A percentile compares a stretch with the other conserved stretches of the same genome.
Evolutionary conservation across 257 asterid genomes (phyloP).

Genomic region (Nicotiana undulata): DNA sequence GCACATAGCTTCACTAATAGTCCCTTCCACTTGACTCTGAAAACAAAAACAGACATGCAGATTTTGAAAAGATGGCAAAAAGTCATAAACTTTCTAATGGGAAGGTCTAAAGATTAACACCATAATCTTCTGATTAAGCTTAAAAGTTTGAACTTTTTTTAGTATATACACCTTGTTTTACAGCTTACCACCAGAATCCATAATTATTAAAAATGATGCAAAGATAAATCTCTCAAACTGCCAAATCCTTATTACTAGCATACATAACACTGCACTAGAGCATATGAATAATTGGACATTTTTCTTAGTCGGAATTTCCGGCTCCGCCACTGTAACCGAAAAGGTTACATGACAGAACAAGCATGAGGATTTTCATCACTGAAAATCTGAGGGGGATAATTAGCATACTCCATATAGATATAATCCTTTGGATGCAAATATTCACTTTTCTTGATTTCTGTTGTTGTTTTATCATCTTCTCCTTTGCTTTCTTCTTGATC

Average conservation of each 20-base stretch:
- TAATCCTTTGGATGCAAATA: conserved; percentile 50
- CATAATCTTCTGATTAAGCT: neutral
- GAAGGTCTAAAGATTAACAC: neutral
- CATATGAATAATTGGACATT: neutral
- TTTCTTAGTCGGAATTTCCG: neutral
- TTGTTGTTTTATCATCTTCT: conserved; percentile 17
- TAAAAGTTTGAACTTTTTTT: neutral
- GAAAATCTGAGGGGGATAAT: conserved; percentile 67
- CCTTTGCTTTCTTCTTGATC: conserved; percentile 17
- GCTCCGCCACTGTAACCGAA: neutral
- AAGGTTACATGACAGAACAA: conserved; percentile 57
- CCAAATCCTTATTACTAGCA: neutral
- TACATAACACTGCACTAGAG: neutral
- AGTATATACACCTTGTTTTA: conserved; percentile 1
- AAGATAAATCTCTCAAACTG: conserved; percentile 3
- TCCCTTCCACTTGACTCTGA: neutral
- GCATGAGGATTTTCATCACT: conserved; percentile 94
- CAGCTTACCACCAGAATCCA: neutral
- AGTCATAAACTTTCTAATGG: neutral
- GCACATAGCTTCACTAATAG: neutral
- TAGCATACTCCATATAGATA: conserved; percentile 49
- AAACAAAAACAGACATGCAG: neutral
- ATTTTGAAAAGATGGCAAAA: neutral
- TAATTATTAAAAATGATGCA: neutral
- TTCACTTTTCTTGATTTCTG: conserved; percentile 59